phyloP scores from a whole-genome alignment of 2,329 filamentous ascomycete species.

The Aschersonia sp. region DNA sequence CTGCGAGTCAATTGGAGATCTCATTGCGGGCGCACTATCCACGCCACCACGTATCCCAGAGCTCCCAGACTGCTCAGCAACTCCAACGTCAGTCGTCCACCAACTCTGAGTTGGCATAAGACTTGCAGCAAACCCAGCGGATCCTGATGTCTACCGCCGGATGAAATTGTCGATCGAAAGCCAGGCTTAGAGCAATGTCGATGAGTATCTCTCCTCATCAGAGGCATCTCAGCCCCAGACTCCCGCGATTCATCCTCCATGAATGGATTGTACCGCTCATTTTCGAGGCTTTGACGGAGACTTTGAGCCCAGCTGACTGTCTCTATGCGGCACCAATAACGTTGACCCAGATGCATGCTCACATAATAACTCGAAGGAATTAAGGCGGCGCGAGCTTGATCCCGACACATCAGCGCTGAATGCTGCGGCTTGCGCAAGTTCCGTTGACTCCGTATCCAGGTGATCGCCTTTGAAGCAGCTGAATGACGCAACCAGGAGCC shows the following conservation, averaged over 20 bases:
- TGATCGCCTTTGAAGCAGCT: slow-evolving; percentile 67
- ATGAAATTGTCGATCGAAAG: neutral
- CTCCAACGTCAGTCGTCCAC: slow-evolving; percentile 55
- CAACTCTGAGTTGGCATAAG: slow-evolving; percentile 48
- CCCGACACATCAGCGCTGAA: slow-evolving; percentile 2
- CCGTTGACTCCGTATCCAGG: slow-evolving; percentile 41
- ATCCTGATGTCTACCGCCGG: slow-evolving; percentile 40
- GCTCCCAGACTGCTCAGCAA: slow-evolving; percentile 61
- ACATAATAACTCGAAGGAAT: neutral
- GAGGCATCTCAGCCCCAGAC: slow-evolving; percentile 2
- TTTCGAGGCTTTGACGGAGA: slow-evolving; percentile 19
- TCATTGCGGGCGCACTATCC: slow-evolving; percentile 26
- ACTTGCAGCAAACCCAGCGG: slow-evolving; percentile 66
- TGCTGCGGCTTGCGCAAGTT: slow-evolving; percentile 5
- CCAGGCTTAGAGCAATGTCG: neutral
- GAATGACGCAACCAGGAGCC: slow-evolving; percentile 70
- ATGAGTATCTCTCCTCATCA: slow-evolving; percentile 3
- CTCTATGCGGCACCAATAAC: slow-evolving; percentile 17
- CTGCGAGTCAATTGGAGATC: neutral
- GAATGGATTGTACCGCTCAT: slow-evolving; percentile 13
- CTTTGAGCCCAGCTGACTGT: slow-evolving; percentile 22
- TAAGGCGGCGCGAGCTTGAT: neutral
- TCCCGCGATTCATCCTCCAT: slow-evolving; percentile 1
- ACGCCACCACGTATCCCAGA: slow-evolving; percentile 57
- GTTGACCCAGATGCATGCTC: slow-evolving; percentile 3